Conservation (phyloP, 305 asterid genomes). For the Fraxinus floribunda region DNA sequence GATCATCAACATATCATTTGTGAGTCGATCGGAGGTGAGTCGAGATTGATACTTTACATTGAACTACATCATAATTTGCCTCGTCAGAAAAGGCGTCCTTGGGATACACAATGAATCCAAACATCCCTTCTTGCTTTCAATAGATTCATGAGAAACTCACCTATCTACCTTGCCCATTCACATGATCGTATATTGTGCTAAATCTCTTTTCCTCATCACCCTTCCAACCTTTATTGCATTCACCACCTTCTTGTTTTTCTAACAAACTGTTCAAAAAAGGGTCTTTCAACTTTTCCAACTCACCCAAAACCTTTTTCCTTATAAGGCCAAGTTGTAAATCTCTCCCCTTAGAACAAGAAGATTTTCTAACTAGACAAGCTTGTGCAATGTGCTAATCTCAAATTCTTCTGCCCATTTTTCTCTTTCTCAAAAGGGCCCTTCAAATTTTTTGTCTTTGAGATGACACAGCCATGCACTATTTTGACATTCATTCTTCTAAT, state of each 20-base stretch:
- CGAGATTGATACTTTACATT: not conserved
- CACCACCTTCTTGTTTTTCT: conserved; percentile 47
- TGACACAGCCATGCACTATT: conserved; percentile 13
- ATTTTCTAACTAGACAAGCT: not conserved
- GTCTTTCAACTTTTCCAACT: conserved; percentile 16
- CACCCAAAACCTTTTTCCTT: conserved; percentile 18
- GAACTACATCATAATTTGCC: not conserved
- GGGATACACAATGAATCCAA: conserved; percentile 1
- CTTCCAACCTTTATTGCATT: conserved; percentile 38
- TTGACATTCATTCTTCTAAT: conserved; percentile 18
- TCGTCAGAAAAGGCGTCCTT: not conserved
- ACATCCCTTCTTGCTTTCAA: not conserved
- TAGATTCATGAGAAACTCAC: conserved; percentile 33
- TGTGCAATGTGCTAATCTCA: not conserved
- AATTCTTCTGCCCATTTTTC: not conserved
- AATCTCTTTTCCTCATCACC: conserved; percentile 21
- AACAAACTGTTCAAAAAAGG: conserved; percentile 12
- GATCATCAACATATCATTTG: not conserved
- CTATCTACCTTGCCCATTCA: conserved; percentile 37
- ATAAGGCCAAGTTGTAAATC: not conserved
- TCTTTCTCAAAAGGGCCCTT: not conserved
- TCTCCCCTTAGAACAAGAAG: not conserved
- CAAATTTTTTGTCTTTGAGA: not conserved
- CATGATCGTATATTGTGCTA: conserved; percentile 31
- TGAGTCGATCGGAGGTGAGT: not conserved